These are phyloP conservation scores for Vitis rotundifolia DNA, from an alignment of 164 flowering plant genomes.

Conservation along the genomic window DNA sequence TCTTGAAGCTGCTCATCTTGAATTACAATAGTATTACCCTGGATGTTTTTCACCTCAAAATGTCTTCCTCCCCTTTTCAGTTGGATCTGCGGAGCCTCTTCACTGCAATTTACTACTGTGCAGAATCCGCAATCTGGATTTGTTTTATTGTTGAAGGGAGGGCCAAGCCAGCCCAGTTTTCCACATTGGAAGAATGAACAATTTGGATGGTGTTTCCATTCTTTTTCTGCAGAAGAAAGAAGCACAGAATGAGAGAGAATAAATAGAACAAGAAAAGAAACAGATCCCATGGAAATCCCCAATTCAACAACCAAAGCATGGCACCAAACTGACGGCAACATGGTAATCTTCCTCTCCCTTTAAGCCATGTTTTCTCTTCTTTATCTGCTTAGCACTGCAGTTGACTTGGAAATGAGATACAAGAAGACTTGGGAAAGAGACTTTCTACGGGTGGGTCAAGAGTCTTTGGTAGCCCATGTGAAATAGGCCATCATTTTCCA, in stretches of 20 bases:
- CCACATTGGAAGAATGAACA: constrained; percentile 5
- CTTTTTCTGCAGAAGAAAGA: not conserved
- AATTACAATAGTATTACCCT: not conserved
- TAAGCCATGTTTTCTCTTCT: too few relatives aligned
- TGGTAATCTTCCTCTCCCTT: too few relatives aligned
- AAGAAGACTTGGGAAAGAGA: too few relatives aligned
- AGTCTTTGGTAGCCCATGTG: too few relatives aligned
- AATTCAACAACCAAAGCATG: not conserved
- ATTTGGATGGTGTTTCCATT: too few relatives aligned
- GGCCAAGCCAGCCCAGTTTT: not conserved
- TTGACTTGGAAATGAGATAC: too few relatives aligned
- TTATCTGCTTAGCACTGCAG: too few relatives aligned
- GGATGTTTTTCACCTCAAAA: constrained; percentile 8
- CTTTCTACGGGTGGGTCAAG: too few relatives aligned
- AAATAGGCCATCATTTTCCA: too few relatives aligned
- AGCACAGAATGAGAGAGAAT: not conserved
- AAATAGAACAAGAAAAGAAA: not conserved
- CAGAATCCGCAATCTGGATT: constrained; percentile 10
- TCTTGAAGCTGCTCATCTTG: not conserved
- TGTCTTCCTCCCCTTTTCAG: constrained; percentile 9
- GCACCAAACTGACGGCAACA: too few relatives aligned
- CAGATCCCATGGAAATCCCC: not conserved
- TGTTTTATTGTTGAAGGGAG: constrained; percentile 8
- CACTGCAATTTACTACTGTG: not conserved
- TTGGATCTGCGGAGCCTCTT: constrained; percentile 3